These are phyloP conservation scores for Funneliformis geosporum DNA, from an alignment of 192 early-diverging fungal genomes.

Conservation along the genomic window DNA sequence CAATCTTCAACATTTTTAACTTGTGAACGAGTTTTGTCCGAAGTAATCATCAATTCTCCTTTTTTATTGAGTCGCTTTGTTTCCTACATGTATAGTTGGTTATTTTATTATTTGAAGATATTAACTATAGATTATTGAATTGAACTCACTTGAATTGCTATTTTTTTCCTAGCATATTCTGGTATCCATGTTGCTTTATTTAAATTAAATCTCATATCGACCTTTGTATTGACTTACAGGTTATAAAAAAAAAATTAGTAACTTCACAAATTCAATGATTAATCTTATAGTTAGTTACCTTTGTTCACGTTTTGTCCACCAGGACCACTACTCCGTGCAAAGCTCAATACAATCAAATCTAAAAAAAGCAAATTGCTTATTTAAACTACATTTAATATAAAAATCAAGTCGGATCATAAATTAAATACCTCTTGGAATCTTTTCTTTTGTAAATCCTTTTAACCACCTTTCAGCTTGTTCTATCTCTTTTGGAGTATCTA, in stretches of 20 bases:
- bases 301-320: slow-evolving; percentile 96
- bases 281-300: slow-evolving; percentile 43
- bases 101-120: not conserved
- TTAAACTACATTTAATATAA: not conserved
- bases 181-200: slow-evolving; percentile 74
- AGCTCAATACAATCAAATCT: slow-evolving; percentile 55
- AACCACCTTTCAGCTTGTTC: slow-evolving; percentile 53
- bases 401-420: not conserved
- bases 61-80: slow-evolving; percentile 62
- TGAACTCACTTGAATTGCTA: slow-evolving; percentile 51
- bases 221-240: slow-evolving; percentile 85
- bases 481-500: slow-evolving; percentile 39
- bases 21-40: slow-evolving; percentile 77
- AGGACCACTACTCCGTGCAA: slow-evolving; percentile 77
- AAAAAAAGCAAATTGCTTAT: not conserved
- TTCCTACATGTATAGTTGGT: slow-evolving; percentile 37
- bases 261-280: not conserved
- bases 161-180: slow-evolving; percentile 60
- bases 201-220: slow-evolving; percentile 73
- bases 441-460: slow-evolving; percentile 51
- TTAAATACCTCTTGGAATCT: slow-evolving; percentile 57
- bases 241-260: not conserved
- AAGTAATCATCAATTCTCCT: slow-evolving; percentile 74
- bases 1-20: slow-evolving; percentile 80
- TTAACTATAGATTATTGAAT: not conserved